Evolutionary conservation across 129 eudicot species (phyloP).

Genomic region (Tagetes patula): DNA sequence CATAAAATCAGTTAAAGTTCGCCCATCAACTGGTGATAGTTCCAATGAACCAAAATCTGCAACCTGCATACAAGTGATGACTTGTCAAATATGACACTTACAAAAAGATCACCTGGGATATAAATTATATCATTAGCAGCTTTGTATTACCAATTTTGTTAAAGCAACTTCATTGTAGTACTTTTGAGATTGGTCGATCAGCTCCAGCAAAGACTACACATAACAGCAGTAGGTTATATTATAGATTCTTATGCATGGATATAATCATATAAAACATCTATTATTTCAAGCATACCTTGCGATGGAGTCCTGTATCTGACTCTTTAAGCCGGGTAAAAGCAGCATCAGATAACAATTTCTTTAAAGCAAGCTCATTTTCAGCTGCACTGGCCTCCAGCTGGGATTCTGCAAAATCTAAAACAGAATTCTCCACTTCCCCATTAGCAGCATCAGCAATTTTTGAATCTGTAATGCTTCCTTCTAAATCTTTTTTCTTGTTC

Average conservation of each 20-base stretch:
- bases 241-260: constrained; percentile 11
- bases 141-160: constrained; percentile 81
- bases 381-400: constrained; percentile 38
- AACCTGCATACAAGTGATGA: constrained; percentile 51
- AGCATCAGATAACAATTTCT: constrained; percentile 66
- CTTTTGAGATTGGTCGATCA: constrained; percentile 70
- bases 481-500: constrained; percentile 65
- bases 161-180: constrained; percentile 94
- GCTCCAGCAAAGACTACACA: constrained; percentile 82
- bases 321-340: constrained; percentile 84
- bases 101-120: constrained; percentile 14
- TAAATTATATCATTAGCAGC: constrained; percentile 12
- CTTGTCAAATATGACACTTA: constrained; percentile 20
- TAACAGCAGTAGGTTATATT: constrained; percentile 28
- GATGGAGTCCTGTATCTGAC: constrained; percentile 95
- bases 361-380: constrained; percentile 59
- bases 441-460: constrained; percentile 41
- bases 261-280: constrained; percentile 8
- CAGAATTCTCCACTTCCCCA: constrained; percentile 47
- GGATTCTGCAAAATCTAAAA: constrained; percentile 48
- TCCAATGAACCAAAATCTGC: constrained; percentile 99
- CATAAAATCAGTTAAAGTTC: constrained; percentile 98
- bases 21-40: constrained; percentile 98
- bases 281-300: constrained; percentile 48
- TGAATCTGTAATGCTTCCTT: constrained; percentile 40